These are phyloP conservation scores for Diplotaxis tenuifolia DNA, from an alignment of 345 rosid genomes.

Conservation along the genomic window DNA sequence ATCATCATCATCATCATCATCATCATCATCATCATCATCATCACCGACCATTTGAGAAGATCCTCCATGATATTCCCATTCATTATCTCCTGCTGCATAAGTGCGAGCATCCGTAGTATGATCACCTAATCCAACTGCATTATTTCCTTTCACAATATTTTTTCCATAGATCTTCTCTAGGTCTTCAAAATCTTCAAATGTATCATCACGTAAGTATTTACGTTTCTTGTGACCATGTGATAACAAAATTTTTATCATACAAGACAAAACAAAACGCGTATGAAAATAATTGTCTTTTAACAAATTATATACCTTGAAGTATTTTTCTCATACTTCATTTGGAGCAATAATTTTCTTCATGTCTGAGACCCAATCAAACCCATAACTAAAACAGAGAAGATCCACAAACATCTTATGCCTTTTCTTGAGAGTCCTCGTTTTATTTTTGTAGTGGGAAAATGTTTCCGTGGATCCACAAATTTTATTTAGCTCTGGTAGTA, in stretches of 20 bases:
- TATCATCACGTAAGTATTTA: too few relatives aligned
- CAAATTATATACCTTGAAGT: background rate
- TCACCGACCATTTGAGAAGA: background rate
- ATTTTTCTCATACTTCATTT: too few relatives aligned
- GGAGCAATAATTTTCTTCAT: too few relatives aligned
- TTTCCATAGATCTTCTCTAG: background rate
- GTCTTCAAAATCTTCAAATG: background rate
- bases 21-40: background rate
- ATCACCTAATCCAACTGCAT: background rate
- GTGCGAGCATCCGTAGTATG: background rate
- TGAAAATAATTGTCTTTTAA: background rate
- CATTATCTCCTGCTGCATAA: background rate
- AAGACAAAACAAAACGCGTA: background rate
- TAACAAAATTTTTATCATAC: background rate
- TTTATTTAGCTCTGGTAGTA: background rate
- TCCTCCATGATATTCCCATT: background rate
- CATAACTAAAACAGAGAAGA: background rate
- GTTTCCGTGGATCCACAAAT: background rate
- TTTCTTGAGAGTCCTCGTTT: background rate
- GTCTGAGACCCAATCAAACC: background rate
- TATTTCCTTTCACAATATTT: background rate
- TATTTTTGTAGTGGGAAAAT: background rate
- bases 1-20: background rate
- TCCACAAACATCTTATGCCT: background rate
- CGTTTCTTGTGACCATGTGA: background rate